Percentiles rank a stretch among this genome's conserved stretches.
Evolutionary conservation across 1,284 basidiomycete genomes (phyloP).

Genomic region (Rhodotorula glutinis): DNA sequence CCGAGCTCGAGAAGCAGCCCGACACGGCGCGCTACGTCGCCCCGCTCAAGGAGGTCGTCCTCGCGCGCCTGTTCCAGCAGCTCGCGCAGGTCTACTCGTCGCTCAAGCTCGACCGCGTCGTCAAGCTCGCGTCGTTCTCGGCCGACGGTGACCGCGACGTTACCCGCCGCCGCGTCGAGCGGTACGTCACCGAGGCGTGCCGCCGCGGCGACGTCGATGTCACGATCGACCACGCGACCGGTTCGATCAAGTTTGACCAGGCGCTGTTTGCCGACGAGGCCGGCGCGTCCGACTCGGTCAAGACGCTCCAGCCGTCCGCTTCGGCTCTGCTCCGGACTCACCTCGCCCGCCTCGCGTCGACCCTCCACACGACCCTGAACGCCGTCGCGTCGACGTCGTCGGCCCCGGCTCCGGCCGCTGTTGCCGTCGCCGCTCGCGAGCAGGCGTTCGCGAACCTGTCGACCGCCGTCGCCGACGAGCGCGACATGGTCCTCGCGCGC

Average conservation of each 20-base stretch:
- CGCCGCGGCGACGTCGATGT: constrained; percentile 84
- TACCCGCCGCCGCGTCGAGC: constrained; percentile 50
- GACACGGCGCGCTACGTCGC: constrained; percentile 69
- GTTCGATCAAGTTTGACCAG: constrained; percentile 82
- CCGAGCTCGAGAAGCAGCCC: constrained; percentile 56
- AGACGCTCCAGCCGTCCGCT: constrained; percentile 63
- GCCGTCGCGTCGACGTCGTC: constrained; percentile 46
- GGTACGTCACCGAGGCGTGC: constrained; percentile 86
- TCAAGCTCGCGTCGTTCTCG: constrained; percentile 60
- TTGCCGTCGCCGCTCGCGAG: constrained; percentile 62
- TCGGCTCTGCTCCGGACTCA: constrained; percentile 70
- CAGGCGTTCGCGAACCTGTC: constrained; percentile 50
- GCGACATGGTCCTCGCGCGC: constrained; percentile 70
- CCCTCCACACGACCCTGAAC: constrained; percentile 67
- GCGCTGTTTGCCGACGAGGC: constrained; percentile 57
- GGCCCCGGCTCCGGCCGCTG: constrained; percentile 42
- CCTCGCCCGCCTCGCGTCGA: constrained; percentile 68
- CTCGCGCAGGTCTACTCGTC: constrained; percentile 91
- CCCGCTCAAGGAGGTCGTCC: constrained; percentile 84
- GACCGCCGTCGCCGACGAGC: constrained; percentile 56
- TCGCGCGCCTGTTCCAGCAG: constrained; percentile 90
- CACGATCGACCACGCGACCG: constrained; percentile 82
- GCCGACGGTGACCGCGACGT: constrained; percentile 70
- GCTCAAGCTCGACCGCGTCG: constrained; percentile 73
- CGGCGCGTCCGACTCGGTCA: constrained; percentile 50